Percentiles rank a stretch among this genome's conserved stretches.
Evolutionary conservation across 257 asterid species (phyloP).

Genomic region (Thymus quinquecostatus): DNA sequence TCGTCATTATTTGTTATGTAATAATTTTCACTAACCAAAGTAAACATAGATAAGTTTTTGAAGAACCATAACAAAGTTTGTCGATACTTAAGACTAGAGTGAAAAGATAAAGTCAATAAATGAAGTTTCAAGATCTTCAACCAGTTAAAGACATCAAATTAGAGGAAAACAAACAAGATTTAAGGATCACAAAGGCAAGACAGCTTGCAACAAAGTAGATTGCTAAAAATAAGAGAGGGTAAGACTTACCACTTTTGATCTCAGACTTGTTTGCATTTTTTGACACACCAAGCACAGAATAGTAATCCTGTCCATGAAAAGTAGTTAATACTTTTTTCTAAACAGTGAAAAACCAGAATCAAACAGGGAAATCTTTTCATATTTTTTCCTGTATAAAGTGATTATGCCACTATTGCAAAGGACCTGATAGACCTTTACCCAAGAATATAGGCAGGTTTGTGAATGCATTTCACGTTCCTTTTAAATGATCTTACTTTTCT

Average conservation of each 20-base stretch:
- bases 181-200: neutral
- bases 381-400: neutral
- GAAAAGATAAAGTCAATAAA: neutral
- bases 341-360: constrained; percentile 17
- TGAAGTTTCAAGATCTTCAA: constrained; percentile 7
- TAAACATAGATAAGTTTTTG: neutral
- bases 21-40: neutral
- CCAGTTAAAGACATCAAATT: neutral
- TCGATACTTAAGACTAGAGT: neutral
- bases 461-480: neutral
- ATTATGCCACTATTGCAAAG: neutral
- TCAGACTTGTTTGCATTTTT: constrained; percentile 87
- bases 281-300: constrained; percentile 89
- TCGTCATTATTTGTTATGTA: neutral
- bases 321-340: constrained; percentile 18
- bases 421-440: neutral
- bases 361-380: constrained; percentile 7
- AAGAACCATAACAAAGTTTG: neutral
- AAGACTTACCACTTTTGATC: constrained; percentile 80
- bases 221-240: constrained; percentile 10
- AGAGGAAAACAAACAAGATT: neutral
- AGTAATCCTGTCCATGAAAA: constrained; percentile 68
- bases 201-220: neutral
- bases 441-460: neutral
- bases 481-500: neutral